Evolutionary conservation across 192 early-diverging fungal species (phyloP).

Genomic region (Bifiguratus adelaidae): DNA sequence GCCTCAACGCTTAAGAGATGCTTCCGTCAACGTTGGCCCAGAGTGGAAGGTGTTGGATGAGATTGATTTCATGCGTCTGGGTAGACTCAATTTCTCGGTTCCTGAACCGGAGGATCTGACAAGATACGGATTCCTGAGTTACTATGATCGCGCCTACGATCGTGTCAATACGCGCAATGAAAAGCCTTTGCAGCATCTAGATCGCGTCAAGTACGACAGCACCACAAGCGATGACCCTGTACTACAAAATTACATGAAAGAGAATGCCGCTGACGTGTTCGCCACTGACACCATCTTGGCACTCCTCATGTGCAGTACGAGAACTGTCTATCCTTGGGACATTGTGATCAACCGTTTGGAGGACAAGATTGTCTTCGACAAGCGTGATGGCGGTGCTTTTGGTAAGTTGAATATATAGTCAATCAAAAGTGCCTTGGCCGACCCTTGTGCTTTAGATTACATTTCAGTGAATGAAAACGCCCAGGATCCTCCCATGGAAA

Average conservation of each 20-base stretch:
- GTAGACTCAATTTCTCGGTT: conserved; percentile 70
- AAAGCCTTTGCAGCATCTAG: conserved; percentile 53
- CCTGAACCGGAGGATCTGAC: conserved; percentile 71
- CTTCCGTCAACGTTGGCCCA: conserved; percentile 74
- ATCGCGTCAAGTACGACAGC: conserved; percentile 60
- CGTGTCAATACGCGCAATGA: conserved; percentile 74
- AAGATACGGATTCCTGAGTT: conserved; percentile 59
- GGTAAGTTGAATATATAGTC: conserved; percentile 16
- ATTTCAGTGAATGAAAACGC: conserved; percentile 96
- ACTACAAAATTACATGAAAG: conserved; percentile 38
- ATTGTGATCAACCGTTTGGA: conserved; percentile 80
- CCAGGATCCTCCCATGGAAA: conserved; percentile 78
- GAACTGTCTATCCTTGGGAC: conserved; percentile 93
- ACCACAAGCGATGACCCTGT: conserved; percentile 86
- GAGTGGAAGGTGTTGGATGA: conserved; percentile 94
- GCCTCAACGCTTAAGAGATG: conserved; percentile 71
- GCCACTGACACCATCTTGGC: conserved; percentile 87
- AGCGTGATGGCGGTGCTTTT: conserved; percentile 71
- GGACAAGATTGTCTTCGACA: conserved; percentile 84
- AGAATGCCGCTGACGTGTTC: conserved; percentile 56
- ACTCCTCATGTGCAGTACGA: conserved; percentile 84
- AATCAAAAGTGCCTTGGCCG: background rate
- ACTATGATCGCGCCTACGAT: conserved; percentile 79
- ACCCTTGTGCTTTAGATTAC: conserved; percentile 46
- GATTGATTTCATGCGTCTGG: conserved; percentile 84